Base-by-base conservation (phyloP, 129 eudicot species). In the Lactuca sativa region DNA sequence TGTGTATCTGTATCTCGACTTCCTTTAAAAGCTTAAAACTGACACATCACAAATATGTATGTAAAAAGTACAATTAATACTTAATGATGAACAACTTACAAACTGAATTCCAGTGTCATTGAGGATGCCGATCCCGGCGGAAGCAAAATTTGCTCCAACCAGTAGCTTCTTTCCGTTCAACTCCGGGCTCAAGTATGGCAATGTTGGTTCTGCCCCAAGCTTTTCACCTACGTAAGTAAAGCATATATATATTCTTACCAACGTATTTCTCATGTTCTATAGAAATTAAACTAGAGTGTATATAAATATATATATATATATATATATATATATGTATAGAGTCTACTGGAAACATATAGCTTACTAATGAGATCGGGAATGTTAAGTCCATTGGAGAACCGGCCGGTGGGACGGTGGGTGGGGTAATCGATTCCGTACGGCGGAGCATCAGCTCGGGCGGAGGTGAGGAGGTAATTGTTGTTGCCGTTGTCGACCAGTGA, bases 401-500 rank as follows among this genome's bases (percentile, higher is more conserved):
- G 86, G 18, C 96, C 96, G 0, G 96, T 85, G 59, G 96, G 87
- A 1, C 83, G 78, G 52, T 83, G 89, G 11, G 83, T 79, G 3
- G 89, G 87, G 59, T 73, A 83, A 58, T 89, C 96, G 1, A 89
- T 72, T 70, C 96, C 96, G 16, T 89, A 89, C 1, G 96, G 96
- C 2, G 96, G 89, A 37, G 96, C 49, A 52, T 89, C 96, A 0
- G 96, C 96, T 13, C 96, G 69, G 3, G 92, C 96, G 1, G 81
- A 48, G 56, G 96, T 89, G 15, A 79, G 63, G 76, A 89, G 76
- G 84, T 69, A 89, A 66, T 89, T 86, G 81, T 89, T 89, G 81
- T 89, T 89, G 74, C 96, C 96, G 37, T 70, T 89, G 21, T 89
- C 96, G 9, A 89, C 96, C 5, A 89, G 79, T 1, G 96, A 89